Percentiles rank a stretch among this genome's conserved stretches.
phyloP scores from a whole-genome alignment of 2,329 filamentous ascomycete genomes.

The Ophiocordyceps polyrhachis-furcata region DNA sequence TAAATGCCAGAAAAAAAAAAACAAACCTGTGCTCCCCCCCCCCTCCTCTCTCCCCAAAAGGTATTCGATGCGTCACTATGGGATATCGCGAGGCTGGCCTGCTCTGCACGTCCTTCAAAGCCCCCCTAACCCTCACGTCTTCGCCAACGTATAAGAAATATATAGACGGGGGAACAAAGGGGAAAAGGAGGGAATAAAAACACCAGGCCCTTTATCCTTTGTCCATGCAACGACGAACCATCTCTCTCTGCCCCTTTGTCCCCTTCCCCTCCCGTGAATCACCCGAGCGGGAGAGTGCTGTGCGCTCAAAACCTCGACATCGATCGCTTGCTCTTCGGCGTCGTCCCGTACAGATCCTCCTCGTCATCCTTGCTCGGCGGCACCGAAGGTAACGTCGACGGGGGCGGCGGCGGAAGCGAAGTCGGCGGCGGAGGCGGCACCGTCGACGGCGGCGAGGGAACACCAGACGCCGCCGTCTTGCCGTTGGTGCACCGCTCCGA shows the following conservation, averaged over 20 bases:
- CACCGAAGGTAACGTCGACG: background rate
- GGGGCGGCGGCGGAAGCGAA: background rate
- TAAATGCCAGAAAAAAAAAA: background rate
- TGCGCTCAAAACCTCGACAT: conserved; percentile 13
- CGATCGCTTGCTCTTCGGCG: conserved; percentile 18
- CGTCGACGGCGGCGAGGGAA: background rate
- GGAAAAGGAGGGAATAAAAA: too few species aligned
- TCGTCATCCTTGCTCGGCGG: conserved; percentile 12
- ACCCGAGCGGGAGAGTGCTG: background rate
- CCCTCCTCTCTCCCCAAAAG: too few species aligned
- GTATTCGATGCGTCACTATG: too few species aligned
- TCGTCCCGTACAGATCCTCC: conserved; percentile 22
- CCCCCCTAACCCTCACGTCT: too few species aligned
- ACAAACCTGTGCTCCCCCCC: too few species aligned
- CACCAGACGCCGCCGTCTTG: background rate
- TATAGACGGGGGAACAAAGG: too few species aligned
- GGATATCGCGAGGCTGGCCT: too few species aligned
- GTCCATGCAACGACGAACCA: too few species aligned
- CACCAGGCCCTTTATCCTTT: too few species aligned
- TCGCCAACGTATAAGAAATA: too few species aligned
- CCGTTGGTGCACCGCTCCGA: conserved; percentile 5
- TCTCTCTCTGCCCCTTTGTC: background rate
- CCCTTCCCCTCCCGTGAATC: background rate
- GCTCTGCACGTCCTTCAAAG: too few species aligned
- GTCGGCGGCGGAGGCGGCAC: background rate